A percentile compares a stretch with the other conserved stretches of the same genome.
phyloP scores from a whole-genome alignment of 441 rosid genomes.

The Pelargonium australe region DNA sequence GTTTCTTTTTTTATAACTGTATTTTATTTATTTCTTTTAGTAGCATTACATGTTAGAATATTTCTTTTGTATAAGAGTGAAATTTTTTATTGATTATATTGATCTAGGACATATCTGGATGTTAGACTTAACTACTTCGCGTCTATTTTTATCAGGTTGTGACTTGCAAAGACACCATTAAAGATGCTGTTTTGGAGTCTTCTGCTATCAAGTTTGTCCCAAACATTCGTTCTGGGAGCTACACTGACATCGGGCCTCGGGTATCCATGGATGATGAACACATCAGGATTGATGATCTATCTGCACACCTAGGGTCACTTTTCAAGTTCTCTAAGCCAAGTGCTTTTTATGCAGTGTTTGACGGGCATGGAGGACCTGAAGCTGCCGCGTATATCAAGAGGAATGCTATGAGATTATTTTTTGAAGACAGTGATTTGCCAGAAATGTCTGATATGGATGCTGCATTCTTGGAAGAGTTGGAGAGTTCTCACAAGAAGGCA shows the following conservation, averaged over 20 bases:
- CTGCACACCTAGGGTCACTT: conserved; percentile 50
- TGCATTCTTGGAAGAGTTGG: conserved; percentile 46
- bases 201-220: conserved; percentile 39
- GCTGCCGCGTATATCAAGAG: conserved; percentile 69
- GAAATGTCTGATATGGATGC: conserved; percentile 39
- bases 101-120: background rate
- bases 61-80: background rate
- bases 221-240: conserved; percentile 70
- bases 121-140: conserved; percentile 16
- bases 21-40: background rate
- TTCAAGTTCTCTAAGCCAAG: conserved; percentile 45
- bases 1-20: background rate
- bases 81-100: background rate
- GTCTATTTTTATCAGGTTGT: conserved; percentile 29
- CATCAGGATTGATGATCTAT: conserved; percentile 67
- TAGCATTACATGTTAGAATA: background rate
- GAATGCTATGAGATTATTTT: conserved; percentile 62
- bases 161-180: conserved; percentile 28
- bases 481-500: conserved; percentile 53
- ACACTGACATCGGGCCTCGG: conserved; percentile 55
- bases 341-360: conserved; percentile 85
- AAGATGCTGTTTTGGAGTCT: conserved; percentile 29
- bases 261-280: conserved; percentile 89
- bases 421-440: conserved; percentile 49
- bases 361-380: conserved; percentile 81